Conservation (phyloP, 1,284 basidiomycete species). For the Ustilago shanxiensis region DNA sequence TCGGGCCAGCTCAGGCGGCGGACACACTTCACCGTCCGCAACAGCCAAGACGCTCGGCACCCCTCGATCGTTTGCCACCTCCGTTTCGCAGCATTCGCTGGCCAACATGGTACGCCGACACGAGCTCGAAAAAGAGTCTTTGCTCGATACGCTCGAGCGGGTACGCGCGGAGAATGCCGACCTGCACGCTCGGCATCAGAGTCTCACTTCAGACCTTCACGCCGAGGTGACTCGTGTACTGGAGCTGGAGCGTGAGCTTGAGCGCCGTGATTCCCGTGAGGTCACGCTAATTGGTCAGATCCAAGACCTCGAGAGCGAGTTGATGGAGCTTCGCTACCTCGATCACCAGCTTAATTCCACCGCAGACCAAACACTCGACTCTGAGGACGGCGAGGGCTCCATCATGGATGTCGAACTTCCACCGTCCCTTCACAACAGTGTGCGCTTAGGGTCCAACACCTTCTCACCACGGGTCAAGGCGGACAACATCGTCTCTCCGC, state of each 20-base stretch:
- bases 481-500: constrained; percentile 3
- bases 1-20: constrained; percentile 50
- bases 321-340: constrained; percentile 42
- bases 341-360: constrained; percentile 41
- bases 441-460: constrained; percentile 5
- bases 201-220: constrained; percentile 55
- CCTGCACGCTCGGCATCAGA: constrained; percentile 43
- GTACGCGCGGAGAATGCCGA: constrained; percentile 45
- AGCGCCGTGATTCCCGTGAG: constrained; percentile 49
- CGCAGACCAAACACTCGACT: constrained; percentile 39
- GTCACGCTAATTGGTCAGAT: constrained; percentile 41
- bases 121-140: constrained; percentile 59
- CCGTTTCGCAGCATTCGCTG: constrained; percentile 45
- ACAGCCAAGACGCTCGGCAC: constrained; percentile 61
- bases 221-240: constrained; percentile 61
- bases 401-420: constrained; percentile 47
- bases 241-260: constrained; percentile 58
- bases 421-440: constrained; percentile 13
- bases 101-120: constrained; percentile 55
- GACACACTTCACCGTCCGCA: constrained; percentile 58
- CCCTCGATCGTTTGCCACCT: constrained; percentile 51
- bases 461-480: constrained; percentile 21
- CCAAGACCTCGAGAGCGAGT: constrained; percentile 44
- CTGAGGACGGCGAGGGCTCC: constrained; percentile 44
- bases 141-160: constrained; percentile 58